These are phyloP conservation scores for Lyophyllum shimeji DNA, from an alignment of 768 basidiomycete genomes.

Conservation along the genomic window DNA sequence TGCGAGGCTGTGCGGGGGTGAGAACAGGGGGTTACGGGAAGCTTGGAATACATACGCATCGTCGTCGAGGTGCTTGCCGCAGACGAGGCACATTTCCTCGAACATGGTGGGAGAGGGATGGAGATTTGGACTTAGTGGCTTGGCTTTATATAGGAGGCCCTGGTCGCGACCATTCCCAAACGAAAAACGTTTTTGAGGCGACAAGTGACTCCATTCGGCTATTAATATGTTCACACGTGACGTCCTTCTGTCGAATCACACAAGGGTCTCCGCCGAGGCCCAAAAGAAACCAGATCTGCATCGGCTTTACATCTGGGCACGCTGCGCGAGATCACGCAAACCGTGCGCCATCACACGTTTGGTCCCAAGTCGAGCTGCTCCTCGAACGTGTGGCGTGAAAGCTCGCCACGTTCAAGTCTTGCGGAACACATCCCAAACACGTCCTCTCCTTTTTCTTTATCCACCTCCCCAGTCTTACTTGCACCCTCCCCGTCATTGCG, in stretches of 20 bases:
- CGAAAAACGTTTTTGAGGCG: conserved; percentile 34
- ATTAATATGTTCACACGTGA: conserved; percentile 22
- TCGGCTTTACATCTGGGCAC: not conserved
- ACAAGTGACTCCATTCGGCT: conserved; percentile 31
- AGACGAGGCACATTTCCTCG: conserved; percentile 75
- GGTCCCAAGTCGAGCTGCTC: conserved; percentile 17
- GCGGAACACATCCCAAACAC: no score
- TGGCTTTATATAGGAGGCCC: conserved; percentile 35
- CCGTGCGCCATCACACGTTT: conserved; percentile 31
- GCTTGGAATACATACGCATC: conserved; percentile 50
- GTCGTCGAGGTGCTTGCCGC: conserved; percentile 63
- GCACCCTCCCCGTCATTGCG: no score
- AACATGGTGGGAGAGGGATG: conserved; percentile 48
- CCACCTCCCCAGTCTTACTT: no score
- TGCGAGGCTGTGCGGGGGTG: conserved; percentile 44
- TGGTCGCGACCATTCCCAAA: conserved; percentile 37
- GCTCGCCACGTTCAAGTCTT: conserved; percentile 17
- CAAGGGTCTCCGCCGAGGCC: conserved; percentile 18
- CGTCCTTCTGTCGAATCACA: conserved; percentile 8
- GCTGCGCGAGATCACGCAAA: conserved; percentile 14
- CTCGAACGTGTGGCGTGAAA: conserved; percentile 29
- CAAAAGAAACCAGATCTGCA: conserved; percentile 14
- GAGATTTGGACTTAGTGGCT: conserved; percentile 13
- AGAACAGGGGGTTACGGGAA: conserved; percentile 15
- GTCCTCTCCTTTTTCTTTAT: no score